phyloP scores from a whole-genome alignment of 2,329 filamentous ascomycete species.

The Albophoma yamanashiensis region DNA sequence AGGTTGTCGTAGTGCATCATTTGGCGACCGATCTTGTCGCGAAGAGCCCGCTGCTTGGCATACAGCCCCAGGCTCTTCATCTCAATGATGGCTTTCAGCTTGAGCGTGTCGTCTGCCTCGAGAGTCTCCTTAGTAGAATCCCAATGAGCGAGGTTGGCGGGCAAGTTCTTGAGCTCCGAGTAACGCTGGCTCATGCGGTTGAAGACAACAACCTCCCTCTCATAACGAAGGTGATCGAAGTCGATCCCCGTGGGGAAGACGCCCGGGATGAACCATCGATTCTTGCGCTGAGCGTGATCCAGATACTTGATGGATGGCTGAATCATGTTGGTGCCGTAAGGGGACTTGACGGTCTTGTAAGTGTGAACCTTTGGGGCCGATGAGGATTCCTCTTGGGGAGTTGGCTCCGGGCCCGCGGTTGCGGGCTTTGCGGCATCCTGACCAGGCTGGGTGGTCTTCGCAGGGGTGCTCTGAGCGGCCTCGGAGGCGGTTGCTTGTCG shows the following conservation, averaged over 20 bases:
- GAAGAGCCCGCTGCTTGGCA: conserved; percentile 74
- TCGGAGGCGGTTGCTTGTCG: conserved; percentile 44
- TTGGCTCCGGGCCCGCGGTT: conserved; percentile 24
- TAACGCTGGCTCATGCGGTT: conserved; percentile 83
- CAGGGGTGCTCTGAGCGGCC: conserved; percentile 25
- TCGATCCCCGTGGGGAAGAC: conserved; percentile 86
- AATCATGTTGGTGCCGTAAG: conserved; percentile 48
- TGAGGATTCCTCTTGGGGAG: conserved; percentile 19
- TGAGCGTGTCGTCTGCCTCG: conserved; percentile 69
- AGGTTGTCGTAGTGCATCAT: conserved; percentile 96
- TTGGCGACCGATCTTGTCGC: conserved; percentile 78
- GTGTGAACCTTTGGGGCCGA: conserved; percentile 31
- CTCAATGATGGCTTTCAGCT: conserved; percentile 86
- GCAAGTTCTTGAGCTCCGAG: conserved; percentile 70
- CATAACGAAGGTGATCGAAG: conserved; percentile 72
- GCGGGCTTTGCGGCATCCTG: conserved; percentile 23
- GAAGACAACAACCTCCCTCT: conserved; percentile 79
- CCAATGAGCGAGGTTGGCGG: conserved; percentile 80
- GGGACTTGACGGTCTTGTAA: conserved; percentile 68
- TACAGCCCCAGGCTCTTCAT: conserved; percentile 87
- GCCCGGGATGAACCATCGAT: conserved; percentile 72
- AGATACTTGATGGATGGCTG: conserved; percentile 61
- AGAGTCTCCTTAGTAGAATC: conserved; percentile 60
- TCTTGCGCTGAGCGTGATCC: conserved; percentile 65
- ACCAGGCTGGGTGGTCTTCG: conserved; percentile 17